Percentiles rank a stretch among this genome's conserved stretches.
Evolutionary conservation across 345 rosid species (phyloP).

Genomic region (Anastatica hierochuntica): DNA sequence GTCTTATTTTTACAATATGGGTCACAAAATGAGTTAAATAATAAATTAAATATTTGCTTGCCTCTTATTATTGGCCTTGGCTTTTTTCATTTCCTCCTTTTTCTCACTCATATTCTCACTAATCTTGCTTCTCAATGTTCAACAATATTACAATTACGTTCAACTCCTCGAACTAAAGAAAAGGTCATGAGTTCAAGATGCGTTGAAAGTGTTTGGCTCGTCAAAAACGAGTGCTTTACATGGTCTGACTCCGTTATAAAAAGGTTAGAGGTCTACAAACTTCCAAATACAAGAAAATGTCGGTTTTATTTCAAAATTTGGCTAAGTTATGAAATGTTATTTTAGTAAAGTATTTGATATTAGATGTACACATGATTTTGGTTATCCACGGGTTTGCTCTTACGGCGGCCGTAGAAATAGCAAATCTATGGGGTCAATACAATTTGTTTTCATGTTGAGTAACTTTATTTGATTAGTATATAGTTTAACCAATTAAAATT

Average conservation of each 20-base stretch:
- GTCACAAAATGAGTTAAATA: neutral
- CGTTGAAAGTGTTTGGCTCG: too few relatives aligned
- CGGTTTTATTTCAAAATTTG: too few relatives aligned
- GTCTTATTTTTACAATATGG: neutral
- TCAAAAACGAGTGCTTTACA: too few relatives aligned
- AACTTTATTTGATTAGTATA: neutral
- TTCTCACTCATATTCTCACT: neutral
- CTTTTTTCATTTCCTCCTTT: neutral
- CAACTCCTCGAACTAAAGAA: too few relatives aligned
- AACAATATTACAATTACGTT: too few relatives aligned
- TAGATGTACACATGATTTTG: too few relatives aligned
- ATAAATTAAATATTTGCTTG: neutral
- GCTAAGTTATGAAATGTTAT: neutral
- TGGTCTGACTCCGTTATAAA: too few relatives aligned
- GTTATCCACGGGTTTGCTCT: neutral
- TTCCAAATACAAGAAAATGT: too few relatives aligned
- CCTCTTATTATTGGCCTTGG: neutral
- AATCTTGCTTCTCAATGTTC: too few relatives aligned
- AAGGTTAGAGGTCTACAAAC: too few relatives aligned
- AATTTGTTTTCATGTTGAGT: constrained; percentile 1
- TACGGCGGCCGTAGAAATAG: constrained; percentile 7
- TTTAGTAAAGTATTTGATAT: neutral
- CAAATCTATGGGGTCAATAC: constrained; percentile 8
- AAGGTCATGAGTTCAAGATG: too few relatives aligned
- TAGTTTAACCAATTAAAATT: neutral